Conservation (phyloP, 202 grass and related monocot genomes). For the Tripidium arundinaceum region DNA sequence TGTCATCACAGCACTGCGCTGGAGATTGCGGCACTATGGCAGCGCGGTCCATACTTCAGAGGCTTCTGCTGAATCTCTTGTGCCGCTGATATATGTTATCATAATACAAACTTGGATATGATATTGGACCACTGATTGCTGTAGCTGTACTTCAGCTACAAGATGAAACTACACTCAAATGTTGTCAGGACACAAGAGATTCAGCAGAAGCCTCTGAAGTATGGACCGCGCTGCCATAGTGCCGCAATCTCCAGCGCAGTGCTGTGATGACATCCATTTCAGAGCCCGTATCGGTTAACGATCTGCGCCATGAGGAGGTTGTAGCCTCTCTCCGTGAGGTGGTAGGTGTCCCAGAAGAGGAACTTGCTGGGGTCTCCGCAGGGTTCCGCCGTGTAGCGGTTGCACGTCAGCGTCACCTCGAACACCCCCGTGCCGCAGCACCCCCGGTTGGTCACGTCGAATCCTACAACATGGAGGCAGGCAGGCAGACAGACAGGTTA, state of each 20-base stretch:
- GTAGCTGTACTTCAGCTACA: not conserved
- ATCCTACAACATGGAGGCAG: constrained; percentile 33
- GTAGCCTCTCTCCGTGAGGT: constrained; percentile 77
- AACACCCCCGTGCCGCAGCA: constrained; percentile 80
- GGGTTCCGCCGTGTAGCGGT: constrained; percentile 43
- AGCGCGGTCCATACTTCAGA: not conserved
- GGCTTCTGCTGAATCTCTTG: too few species aligned
- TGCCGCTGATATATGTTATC: too few species aligned
- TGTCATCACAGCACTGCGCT: not conserved
- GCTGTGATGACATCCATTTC: not conserved
- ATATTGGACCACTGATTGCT: not conserved
- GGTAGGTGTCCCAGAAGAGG: constrained; percentile 82
- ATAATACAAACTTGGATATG: not conserved
- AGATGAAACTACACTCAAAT: not conserved
- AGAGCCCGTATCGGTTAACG: constrained; percentile 42
- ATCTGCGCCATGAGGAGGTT: constrained; percentile 43
- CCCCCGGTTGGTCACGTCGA: constrained; percentile 55
- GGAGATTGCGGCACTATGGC: too few species aligned
- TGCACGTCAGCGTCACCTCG: constrained; percentile 68
- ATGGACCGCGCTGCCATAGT: not conserved
- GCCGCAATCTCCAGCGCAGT: not conserved
- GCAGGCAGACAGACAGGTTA: not conserved
- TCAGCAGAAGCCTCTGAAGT: not conserved
- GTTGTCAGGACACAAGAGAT: too few species aligned
- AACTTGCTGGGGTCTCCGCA: constrained; percentile 55